phyloP scores from a whole-genome alignment of 306 rosid species.

The Castanea sativa region DNA sequence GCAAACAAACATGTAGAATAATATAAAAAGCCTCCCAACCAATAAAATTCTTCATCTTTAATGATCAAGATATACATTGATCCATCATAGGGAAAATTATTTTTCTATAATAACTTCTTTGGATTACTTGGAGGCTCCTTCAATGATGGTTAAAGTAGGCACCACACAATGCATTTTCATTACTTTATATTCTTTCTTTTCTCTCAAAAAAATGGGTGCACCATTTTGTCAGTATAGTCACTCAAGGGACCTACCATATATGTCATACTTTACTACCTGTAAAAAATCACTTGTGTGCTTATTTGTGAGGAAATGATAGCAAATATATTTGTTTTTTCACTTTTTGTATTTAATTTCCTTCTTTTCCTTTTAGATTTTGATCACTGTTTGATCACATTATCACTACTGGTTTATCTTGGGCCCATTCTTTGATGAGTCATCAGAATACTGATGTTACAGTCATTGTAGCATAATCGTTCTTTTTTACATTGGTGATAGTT shows the following conservation, averaged over 20 bases:
- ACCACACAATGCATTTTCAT: slow-evolving; percentile 11
- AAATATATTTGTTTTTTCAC: slow-evolving; percentile 24
- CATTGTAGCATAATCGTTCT: slow-evolving; percentile 1
- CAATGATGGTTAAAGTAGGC: slow-evolving; percentile 22
- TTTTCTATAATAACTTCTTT: slow-evolving; percentile 13
- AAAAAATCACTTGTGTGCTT: neutral
- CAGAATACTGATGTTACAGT: slow-evolving; percentile 6
- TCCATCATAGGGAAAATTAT: neutral
- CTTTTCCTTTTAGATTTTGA: neutral
- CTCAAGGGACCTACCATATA: slow-evolving; percentile 18
- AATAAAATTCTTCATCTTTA: neutral
- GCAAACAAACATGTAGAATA: neutral
- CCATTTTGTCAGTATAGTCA: slow-evolving; percentile 4
- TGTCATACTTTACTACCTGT: neutral
- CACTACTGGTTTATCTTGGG: slow-evolving; percentile 27
- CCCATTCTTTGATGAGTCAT: slow-evolving; percentile 23
- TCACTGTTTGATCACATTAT: slow-evolving; percentile 22
- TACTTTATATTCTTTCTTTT: slow-evolving; percentile 1
- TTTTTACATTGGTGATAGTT: slow-evolving; percentile 17
- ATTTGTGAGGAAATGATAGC: slow-evolving; percentile 6
- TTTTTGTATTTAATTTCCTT: slow-evolving; percentile 17
- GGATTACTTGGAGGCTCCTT: slow-evolving; percentile 12
- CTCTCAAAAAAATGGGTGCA: slow-evolving; percentile 14
- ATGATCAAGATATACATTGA: neutral
- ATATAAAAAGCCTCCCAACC: neutral